Evolutionary conservation across 1,284 basidiomycete genomes (phyloP).

Genomic region (Ustilago hordei): DNA sequence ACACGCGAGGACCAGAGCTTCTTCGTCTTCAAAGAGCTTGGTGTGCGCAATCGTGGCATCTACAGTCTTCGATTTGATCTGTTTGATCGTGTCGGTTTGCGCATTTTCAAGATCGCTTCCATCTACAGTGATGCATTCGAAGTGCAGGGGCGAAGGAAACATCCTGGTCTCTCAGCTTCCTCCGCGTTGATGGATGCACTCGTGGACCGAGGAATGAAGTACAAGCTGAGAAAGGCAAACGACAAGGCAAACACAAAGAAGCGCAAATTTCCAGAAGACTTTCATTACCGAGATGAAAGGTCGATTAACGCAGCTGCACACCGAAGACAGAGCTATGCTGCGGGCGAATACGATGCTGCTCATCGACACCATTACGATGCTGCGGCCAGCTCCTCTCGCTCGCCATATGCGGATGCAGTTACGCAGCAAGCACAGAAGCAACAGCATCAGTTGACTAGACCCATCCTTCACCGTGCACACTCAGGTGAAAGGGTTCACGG

Average conservation of each 20-base stretch:
- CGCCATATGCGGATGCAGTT: constrained; percentile 4
- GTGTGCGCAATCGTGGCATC: constrained; percentile 45
- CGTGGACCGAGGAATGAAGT: constrained; percentile 47
- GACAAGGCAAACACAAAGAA: constrained; percentile 39
- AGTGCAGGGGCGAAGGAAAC: constrained; percentile 45
- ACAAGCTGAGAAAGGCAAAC: constrained; percentile 44
- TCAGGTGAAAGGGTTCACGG: constrained; percentile 1
- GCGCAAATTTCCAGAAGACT: constrained; percentile 43
- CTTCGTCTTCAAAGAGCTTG: constrained; percentile 61
- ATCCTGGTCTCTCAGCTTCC: constrained; percentile 31
- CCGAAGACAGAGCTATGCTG: constrained; percentile 30
- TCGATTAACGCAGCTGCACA: constrained; percentile 4
- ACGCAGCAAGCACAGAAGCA: constrained; percentile 1
- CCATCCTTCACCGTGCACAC: constrained; percentile 15
- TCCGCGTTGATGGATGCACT: constrained; percentile 43
- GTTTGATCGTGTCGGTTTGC: constrained; percentile 37
- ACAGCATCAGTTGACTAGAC: constrained; percentile 16
- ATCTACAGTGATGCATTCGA: constrained; percentile 49
- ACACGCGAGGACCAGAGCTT: constrained; percentile 49
- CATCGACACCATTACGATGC: background rate
- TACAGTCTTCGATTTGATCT: constrained; percentile 58
- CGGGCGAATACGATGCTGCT: constrained; percentile 26
- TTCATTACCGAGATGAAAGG: constrained; percentile 36
- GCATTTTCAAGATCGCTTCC: constrained; percentile 36
- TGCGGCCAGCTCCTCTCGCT: background rate